These are phyloP conservation scores for Aspergillus incahuasiensis DNA, from an alignment of 495 filamentous ascomycete species.

Conservation along the genomic window DNA sequence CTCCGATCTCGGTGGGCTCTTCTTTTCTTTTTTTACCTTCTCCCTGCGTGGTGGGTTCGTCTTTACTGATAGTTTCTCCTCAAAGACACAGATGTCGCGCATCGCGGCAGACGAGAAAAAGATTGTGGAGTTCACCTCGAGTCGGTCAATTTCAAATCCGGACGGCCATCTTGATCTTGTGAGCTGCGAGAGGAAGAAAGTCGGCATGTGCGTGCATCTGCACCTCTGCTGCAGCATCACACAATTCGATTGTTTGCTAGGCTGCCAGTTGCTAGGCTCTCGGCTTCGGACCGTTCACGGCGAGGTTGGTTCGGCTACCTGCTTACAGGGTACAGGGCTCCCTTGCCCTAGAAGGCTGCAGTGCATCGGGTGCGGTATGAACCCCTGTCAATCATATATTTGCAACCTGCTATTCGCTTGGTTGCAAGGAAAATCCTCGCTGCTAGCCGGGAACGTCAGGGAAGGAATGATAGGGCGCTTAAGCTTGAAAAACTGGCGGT, in stretches of 20 bases:
- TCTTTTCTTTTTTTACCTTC: background rate
- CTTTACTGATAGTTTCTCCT: background rate
- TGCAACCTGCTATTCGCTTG: background rate
- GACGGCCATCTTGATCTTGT: background rate
- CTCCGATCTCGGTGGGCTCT: background rate
- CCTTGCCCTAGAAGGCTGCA: background rate
- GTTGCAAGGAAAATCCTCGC: background rate
- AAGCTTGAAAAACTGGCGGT: slow-evolving; percentile 1
- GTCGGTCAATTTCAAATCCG: background rate
- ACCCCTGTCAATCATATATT: background rate
- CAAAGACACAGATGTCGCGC: background rate
- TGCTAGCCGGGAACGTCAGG: background rate
- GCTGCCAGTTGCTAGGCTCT: background rate
- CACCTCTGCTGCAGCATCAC: background rate
- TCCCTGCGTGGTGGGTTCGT: background rate
- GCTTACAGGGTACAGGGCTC: background rate
- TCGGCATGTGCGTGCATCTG: background rate
- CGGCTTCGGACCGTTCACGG: background rate
- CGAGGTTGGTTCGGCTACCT: background rate
- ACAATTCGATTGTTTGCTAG: background rate
- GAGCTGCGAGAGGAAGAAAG: background rate
- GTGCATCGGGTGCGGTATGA: background rate
- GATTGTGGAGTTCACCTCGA: background rate
- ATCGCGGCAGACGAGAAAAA: background rate
- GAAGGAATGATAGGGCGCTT: slow-evolving; percentile 6